Conservation (phyloP, 2,329 filamentous ascomycete species). For the Daldinia sp. region DNA sequence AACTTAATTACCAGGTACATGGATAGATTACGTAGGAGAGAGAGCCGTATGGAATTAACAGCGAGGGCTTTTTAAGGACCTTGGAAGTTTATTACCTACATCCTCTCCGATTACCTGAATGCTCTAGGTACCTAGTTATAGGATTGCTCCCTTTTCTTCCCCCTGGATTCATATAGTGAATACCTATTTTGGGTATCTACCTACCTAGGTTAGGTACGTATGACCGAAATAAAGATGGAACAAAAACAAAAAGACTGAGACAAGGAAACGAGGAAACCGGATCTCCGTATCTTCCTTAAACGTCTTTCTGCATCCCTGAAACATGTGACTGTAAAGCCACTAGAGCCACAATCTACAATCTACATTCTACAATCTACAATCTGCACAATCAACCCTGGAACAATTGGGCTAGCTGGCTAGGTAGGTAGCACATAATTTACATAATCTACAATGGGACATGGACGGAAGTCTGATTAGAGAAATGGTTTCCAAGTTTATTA, state of each 20-base stretch:
- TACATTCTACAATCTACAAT: background rate
- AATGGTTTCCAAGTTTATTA: background rate
- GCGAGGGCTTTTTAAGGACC: background rate
- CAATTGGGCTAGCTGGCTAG: too few species aligned
- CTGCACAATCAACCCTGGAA: too few species aligned
- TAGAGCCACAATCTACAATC: constrained; percentile 10
- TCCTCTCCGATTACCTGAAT: too few species aligned
- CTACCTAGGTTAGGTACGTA: too few species aligned
- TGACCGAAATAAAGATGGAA: background rate
- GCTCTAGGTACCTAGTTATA: too few species aligned
- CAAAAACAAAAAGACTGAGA: background rate
- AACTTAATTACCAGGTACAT: background rate
- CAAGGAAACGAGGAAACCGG: constrained; percentile 12
- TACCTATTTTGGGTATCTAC: background rate
- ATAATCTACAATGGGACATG: too few species aligned
- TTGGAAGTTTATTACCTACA: too few species aligned
- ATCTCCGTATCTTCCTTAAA: constrained; percentile 6
- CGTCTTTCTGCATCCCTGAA: constrained; percentile 1
- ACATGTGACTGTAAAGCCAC: constrained; percentile 24
- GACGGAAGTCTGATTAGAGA: background rate
- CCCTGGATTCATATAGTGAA: too few species aligned
- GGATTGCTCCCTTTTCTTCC: too few species aligned
- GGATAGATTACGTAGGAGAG: background rate
- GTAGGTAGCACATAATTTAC: too few species aligned
- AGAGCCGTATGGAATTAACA: too few species aligned